Conservation (phyloP, 2,329 filamentous ascomycete species). For the Hortaea werneckii region DNA sequence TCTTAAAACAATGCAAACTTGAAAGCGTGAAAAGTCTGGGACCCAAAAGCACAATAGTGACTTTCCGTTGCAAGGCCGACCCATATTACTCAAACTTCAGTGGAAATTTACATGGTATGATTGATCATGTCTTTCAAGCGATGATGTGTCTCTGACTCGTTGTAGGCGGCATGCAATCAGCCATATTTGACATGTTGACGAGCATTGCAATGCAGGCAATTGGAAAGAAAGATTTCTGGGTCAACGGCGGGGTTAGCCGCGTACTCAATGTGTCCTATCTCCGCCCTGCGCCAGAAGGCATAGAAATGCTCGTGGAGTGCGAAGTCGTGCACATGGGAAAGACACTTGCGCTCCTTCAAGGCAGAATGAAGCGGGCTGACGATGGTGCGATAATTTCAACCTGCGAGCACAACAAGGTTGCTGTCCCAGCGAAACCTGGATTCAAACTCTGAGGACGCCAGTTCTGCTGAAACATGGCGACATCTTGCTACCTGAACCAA, state of each 20-base stretch:
- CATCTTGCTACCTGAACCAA: too few species aligned
- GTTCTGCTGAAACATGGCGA: too few species aligned
- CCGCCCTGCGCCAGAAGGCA: constrained; percentile 31
- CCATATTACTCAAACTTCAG: constrained; percentile 37
- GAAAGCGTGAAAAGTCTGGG: constrained; percentile 27
- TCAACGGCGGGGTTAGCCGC: constrained; percentile 33
- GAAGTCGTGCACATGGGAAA: constrained; percentile 37
- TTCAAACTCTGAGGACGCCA: constrained; percentile 6
- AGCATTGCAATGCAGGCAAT: constrained; percentile 25
- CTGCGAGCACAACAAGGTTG: constrained; percentile 27
- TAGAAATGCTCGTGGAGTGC: constrained; percentile 32
- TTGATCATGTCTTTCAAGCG: neutral
- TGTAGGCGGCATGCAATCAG: constrained; percentile 26
- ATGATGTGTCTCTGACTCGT: neutral
- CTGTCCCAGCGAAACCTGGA: constrained; percentile 13
- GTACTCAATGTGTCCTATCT: constrained; percentile 38
- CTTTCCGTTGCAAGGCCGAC: constrained; percentile 37
- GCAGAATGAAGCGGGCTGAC: constrained; percentile 29
- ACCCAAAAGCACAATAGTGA: constrained; percentile 26
- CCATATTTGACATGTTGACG: constrained; percentile 44
- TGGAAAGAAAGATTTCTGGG: constrained; percentile 28
- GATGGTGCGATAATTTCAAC: constrained; percentile 25
- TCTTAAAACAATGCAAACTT: constrained; percentile 15
- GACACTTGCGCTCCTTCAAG: constrained; percentile 30
- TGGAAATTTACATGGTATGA: constrained; percentile 39